Percentiles rank a stretch among this genome's conserved stretches.
phyloP scores from a whole-genome alignment of 2,329 filamentous ascomycete genomes.

The Colletotrichum somersetense region DNA sequence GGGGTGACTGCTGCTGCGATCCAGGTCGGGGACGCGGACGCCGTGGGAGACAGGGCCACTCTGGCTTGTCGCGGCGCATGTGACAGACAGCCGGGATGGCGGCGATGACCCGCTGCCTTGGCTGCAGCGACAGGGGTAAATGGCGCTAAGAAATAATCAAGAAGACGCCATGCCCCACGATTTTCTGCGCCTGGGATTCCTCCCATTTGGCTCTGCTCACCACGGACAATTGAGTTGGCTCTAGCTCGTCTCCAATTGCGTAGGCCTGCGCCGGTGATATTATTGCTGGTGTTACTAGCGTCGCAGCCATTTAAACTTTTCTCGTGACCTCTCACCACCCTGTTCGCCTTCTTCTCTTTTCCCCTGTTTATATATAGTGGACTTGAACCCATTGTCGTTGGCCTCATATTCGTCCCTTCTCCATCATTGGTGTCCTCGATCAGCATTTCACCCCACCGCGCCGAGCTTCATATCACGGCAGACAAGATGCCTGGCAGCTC shows the following conservation, averaged over 20 bases:
- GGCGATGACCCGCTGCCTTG: slow-evolving; percentile 31
- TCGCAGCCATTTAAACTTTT: slow-evolving; percentile 18
- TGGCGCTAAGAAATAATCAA: slow-evolving; percentile 43
- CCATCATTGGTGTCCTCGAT: slow-evolving; percentile 25
- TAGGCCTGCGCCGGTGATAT: slow-evolving; percentile 19
- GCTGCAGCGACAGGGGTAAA: slow-evolving; percentile 36
- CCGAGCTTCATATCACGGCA: slow-evolving; percentile 25
- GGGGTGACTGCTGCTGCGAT: slow-evolving; percentile 28
- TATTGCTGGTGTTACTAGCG: slow-evolving; percentile 12
- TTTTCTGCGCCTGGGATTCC: slow-evolving; percentile 32
- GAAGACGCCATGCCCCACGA: slow-evolving; percentile 43
- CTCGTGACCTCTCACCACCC: slow-evolving; percentile 4
- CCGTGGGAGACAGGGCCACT: slow-evolving; percentile 33
- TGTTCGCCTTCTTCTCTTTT: slow-evolving; percentile 19
- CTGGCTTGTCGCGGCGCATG: slow-evolving; percentile 41
- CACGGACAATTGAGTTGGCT: slow-evolving; percentile 4
- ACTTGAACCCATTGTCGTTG: slow-evolving; percentile 26
- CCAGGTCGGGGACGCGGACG: slow-evolving; percentile 23
- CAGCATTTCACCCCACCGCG: slow-evolving; percentile 21
- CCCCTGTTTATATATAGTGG: slow-evolving; percentile 32
- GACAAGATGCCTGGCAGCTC: slow-evolving; percentile 73
- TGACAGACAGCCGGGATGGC: slow-evolving; percentile 45
- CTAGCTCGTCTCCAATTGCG: slow-evolving; percentile 11
- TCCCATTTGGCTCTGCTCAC: slow-evolving; percentile 23
- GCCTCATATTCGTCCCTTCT: background rate